These are phyloP conservation scores for Elsinoe arachidis DNA, from an alignment of 2,329 filamentous ascomycete species.

Conservation along the genomic window DNA sequence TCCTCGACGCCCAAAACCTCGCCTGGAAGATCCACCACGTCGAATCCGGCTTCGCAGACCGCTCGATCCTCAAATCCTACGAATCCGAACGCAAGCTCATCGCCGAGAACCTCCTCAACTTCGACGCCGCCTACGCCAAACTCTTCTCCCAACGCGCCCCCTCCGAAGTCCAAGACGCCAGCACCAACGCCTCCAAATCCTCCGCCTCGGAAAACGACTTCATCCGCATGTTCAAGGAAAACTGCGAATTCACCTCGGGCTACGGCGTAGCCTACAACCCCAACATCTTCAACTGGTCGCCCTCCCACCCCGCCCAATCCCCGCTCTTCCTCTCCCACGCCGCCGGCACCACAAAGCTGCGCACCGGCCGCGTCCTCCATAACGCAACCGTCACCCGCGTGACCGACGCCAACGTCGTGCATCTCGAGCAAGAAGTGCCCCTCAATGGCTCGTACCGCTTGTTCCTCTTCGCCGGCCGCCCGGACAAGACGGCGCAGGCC, in stretches of 20 bases:
- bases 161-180: slow-evolving; percentile 52
- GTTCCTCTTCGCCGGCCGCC: slow-evolving; percentile 73
- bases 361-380: slow-evolving; percentile 65
- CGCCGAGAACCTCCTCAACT: slow-evolving; percentile 74
- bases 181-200: slow-evolving; percentile 40
- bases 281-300: slow-evolving; percentile 77
- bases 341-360: slow-evolving; percentile 50
- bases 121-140: slow-evolving; percentile 83
- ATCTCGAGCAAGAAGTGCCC: slow-evolving; percentile 82
- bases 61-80: slow-evolving; percentile 71
- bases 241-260: slow-evolving; percentile 85
- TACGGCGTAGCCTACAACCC: slow-evolving; percentile 81
- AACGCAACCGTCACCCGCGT: slow-evolving; percentile 78
- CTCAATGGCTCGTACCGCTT: slow-evolving; percentile 82
- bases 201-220: slow-evolving; percentile 62
- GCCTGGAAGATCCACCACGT: slow-evolving; percentile 96
- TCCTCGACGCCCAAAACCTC: slow-evolving; percentile 66
- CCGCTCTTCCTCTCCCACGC: slow-evolving; percentile 55
- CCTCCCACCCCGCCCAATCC: slow-evolving; percentile 62
- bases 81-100: slow-evolving; percentile 77
- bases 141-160: slow-evolving; percentile 76
- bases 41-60: slow-evolving; percentile 69
- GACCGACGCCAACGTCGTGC: slow-evolving; percentile 79
- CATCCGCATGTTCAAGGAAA: slow-evolving; percentile 80
- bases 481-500: slow-evolving; percentile 50